phyloP scores from a whole-genome alignment of 2,329 filamentous ascomycete genomes.

The Colletotrichum orbiculare region DNA sequence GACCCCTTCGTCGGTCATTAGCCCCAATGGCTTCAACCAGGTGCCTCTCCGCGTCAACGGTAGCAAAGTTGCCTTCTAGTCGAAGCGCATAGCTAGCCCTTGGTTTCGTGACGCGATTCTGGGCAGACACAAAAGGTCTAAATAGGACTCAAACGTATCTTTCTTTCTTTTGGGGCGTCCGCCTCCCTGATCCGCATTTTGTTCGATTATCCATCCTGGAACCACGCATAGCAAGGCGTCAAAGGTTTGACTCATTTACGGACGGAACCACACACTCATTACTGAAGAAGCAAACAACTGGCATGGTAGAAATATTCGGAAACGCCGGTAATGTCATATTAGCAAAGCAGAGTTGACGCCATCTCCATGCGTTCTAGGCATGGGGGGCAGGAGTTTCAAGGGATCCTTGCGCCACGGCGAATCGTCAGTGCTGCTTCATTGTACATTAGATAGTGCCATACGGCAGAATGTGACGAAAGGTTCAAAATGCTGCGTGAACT shows the following conservation, averaged over 20 bases:
- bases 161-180: neutral
- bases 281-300: slow-evolving; percentile 13
- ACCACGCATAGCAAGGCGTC: slow-evolving; percentile 36
- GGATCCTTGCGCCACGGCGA: slow-evolving; percentile 7
- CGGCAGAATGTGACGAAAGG: slow-evolving; percentile 13
- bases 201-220: slow-evolving; percentile 24
- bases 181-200: slow-evolving; percentile 27
- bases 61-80: slow-evolving; percentile 51
- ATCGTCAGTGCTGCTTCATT: slow-evolving; percentile 18
- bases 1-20: slow-evolving; percentile 46
- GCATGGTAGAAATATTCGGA: slow-evolving; percentile 14
- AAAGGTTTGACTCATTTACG: slow-evolving; percentile 28
- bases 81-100: slow-evolving; percentile 36
- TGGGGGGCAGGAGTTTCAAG: slow-evolving; percentile 12
- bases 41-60: slow-evolving; percentile 50
- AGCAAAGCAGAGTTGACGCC: slow-evolving; percentile 25
- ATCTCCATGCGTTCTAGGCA: slow-evolving; percentile 23
- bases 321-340: slow-evolving; percentile 32
- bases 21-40: slow-evolving; percentile 43
- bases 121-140: slow-evolving; percentile 15
- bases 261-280: slow-evolving; percentile 34
- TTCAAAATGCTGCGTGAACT: neutral
- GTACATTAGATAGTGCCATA: slow-evolving; percentile 30
- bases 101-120: slow-evolving; percentile 34
- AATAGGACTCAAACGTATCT: neutral